A percentile compares a stretch with the other conserved stretches of the same genome.
phyloP scores from a whole-genome alignment of 176 grass and related monocot genomes.

The Saccharum officinarum region DNA sequence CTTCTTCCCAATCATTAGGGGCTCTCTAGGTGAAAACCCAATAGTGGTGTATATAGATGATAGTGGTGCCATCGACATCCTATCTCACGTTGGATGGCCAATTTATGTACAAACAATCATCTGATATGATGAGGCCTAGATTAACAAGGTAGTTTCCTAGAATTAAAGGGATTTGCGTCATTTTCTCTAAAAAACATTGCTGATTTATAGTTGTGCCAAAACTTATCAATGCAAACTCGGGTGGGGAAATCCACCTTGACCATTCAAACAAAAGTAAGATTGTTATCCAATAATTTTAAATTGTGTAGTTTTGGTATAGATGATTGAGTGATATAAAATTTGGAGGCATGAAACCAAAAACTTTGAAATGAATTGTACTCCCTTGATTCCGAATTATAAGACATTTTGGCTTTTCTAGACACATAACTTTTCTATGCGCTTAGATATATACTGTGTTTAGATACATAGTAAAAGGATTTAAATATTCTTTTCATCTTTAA shows the following conservation, averaged over 20 bases:
- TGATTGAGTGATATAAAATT: neutral
- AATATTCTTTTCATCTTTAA: neutral
- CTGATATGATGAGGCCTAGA: neutral
- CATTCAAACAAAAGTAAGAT: neutral
- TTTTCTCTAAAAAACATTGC: neutral
- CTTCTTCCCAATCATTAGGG: too few relatives aligned
- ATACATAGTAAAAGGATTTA: neutral
- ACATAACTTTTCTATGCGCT: too few relatives aligned
- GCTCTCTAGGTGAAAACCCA: neutral
- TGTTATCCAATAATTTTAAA: neutral
- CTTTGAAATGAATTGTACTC: neutral
- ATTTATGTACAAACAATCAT: neutral
- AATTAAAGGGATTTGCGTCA: neutral
- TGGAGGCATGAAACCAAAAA: neutral
- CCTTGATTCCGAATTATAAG: too few relatives aligned
- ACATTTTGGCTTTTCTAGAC: too few relatives aligned
- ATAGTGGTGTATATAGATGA: neutral
- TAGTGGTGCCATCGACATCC: neutral
- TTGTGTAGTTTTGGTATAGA: neutral
- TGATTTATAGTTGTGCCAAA: neutral
- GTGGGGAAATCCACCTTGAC: neutral
- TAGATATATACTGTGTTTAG: too few relatives aligned
- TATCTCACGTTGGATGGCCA: neutral
- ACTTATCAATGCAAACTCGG: neutral
- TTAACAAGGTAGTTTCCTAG: neutral